Conservation (phyloP, 495 filamentous ascomycete genomes). For the Copromyces sp. region DNA sequence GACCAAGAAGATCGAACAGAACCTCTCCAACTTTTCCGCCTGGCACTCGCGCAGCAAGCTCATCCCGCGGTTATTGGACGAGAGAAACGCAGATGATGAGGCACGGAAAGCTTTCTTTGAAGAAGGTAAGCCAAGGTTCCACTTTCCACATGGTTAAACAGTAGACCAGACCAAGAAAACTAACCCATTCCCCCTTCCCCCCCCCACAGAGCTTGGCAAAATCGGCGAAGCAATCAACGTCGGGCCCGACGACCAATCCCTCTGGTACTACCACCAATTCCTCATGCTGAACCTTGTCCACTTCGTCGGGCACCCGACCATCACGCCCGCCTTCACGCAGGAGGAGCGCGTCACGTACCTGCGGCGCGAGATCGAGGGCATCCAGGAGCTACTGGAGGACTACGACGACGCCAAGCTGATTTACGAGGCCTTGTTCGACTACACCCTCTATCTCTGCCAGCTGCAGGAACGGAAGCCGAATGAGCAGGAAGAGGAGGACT, state of each 20-base stretch:
- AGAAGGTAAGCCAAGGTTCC: constrained; percentile 41
- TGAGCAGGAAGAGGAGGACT: constrained; percentile 32
- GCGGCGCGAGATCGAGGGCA: constrained; percentile 52
- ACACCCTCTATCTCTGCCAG: constrained; percentile 40
- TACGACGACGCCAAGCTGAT: constrained; percentile 72
- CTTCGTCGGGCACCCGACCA: constrained; percentile 35
- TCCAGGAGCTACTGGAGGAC: constrained; percentile 64
- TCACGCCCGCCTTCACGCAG: constrained; percentile 50
- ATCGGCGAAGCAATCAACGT: constrained; percentile 69
- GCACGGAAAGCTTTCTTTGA: constrained; percentile 43
- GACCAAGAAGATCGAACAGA: constrained; percentile 67
- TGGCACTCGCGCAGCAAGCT: constrained; percentile 87
- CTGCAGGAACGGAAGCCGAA: constrained; percentile 29
- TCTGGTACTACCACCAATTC: constrained; percentile 94
- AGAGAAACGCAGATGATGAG: constrained; percentile 50
- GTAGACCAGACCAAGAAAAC: not conserved
- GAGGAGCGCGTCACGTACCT: constrained; percentile 57
- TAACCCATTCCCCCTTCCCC: not conserved
- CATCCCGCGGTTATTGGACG: constrained; percentile 63
- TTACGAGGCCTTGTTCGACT: constrained; percentile 64
- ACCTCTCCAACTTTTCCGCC: constrained; percentile 91
- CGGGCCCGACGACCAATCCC: constrained; percentile 81
- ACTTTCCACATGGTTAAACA: no score
- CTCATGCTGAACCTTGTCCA: constrained; percentile 52
- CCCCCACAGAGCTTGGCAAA: constrained; percentile 53